Conservation (phyloP, 192 early-diverging fungal species). For the Coemansia sp. region DNA sequence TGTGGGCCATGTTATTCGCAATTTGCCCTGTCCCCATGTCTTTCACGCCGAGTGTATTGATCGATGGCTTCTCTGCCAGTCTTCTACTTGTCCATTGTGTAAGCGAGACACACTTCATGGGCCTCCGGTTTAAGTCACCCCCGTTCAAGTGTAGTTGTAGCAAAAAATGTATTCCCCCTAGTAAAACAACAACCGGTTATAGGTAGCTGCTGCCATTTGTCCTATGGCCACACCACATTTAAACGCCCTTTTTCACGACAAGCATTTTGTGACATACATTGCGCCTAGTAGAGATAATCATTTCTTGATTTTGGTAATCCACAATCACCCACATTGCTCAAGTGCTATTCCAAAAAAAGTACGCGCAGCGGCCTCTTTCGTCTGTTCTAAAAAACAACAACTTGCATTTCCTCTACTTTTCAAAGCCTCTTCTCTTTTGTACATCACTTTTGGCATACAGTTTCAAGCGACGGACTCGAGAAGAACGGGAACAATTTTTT, state of each 20-base stretch:
- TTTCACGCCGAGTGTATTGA: constrained; percentile 54
- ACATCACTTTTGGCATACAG: not conserved
- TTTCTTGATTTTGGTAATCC: too few species aligned
- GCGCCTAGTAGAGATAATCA: too few species aligned
- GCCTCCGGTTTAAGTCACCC: not conserved
- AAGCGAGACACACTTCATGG: constrained; percentile 37
- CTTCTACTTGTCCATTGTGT: constrained; percentile 52
- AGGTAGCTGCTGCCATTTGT: too few species aligned
- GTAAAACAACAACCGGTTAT: too few species aligned
- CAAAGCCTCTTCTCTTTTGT: not conserved
- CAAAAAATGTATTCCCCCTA: not conserved
- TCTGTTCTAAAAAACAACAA: not conserved
- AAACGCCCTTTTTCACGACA: too few species aligned
- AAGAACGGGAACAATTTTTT: not conserved
- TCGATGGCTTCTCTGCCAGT: constrained; percentile 51
- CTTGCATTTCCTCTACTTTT: not conserved
- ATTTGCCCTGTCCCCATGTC: constrained; percentile 43
- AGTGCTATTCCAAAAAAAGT: too few species aligned
- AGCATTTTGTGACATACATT: too few species aligned
- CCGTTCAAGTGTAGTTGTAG: not conserved
- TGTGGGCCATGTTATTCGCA: constrained; percentile 35
- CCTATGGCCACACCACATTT: too few species aligned
- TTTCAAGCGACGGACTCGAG: not conserved
- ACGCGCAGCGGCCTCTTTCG: not conserved
- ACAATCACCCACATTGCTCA: too few species aligned